Evolutionary conservation across 2,329 filamentous ascomycete species (phyloP), one percentile per base, ranked within the genome.

Genomic region (Trichoderma brevicompactum): DNA sequence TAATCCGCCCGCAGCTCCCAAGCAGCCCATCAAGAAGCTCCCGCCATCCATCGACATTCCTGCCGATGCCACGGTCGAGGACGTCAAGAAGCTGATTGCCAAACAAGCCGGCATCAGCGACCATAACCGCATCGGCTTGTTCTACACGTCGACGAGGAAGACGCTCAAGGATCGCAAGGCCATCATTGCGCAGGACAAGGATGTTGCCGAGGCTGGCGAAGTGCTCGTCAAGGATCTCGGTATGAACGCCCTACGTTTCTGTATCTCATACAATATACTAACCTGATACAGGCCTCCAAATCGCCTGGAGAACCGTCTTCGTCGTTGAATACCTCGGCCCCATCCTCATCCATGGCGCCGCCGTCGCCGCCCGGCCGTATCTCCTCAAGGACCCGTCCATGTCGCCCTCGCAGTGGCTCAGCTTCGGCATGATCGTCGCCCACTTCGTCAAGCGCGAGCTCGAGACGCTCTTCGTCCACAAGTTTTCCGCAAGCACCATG

Each of bases 371-470:
- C 64, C 91, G 93, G 55, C 87, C 90, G 28, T 88, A 90, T 76
- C 81, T 82, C 67, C 80, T 84, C 75, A 78, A 79, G 66, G 74
- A 74, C 69, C 61, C 50, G 72, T 73, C 81, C 75, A 73, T 95
- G 83, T 80, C 85, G 74, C 75, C 80, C 82, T 83, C 86, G 2
- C 95, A 99, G 79, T 86, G 85, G 72, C 82, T 97, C 59, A 85
- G 89, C 58, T 90, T 93, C 75, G 80, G 81, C 67, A 86, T 97
- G 76, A 87, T 97, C 72, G 81, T 88, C 65, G 78, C 90, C 12
- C 95, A 99, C 83, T 99, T 97, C 79, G 70, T 92, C 76, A 99
- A 99, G 85, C 93, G 95, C 74, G 95, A 99, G 82, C 84, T 92
- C 70, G 95, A 99, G 82, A 98, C 95, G 0, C 75, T 97, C 68